phyloP scores from a whole-genome alignment of 1,284 basidiomycete species.

The Coniophora puteana region DNA sequence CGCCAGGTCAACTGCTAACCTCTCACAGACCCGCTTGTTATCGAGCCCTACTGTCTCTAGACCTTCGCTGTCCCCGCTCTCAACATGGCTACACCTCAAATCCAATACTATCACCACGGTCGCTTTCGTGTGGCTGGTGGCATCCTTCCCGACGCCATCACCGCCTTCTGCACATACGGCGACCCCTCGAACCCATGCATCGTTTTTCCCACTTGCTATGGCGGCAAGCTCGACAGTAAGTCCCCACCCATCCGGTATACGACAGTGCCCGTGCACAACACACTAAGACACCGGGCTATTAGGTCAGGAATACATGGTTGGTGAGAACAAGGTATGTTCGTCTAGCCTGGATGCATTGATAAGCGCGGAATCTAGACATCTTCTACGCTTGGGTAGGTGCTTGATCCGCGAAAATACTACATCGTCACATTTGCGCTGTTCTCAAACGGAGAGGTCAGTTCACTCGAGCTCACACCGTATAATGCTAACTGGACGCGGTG shows the following conservation, averaged over 20 bases:
- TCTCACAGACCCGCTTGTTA: too few species aligned
- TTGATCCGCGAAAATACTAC: conserved; percentile 48
- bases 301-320: conserved; percentile 51
- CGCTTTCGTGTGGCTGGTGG: conserved; percentile 33
- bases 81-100: too few species aligned
- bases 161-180: conserved; percentile 36
- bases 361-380: too few species aligned
- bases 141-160: conserved; percentile 34
- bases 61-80: too few species aligned
- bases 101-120: conserved; percentile 35
- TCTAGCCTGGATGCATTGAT: background rate
- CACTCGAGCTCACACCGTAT: too few species aligned
- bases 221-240: conserved; percentile 32
- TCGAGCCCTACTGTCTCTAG: too few species aligned
- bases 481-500: background rate
- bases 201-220: conserved; percentile 38
- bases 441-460: conserved; percentile 52
- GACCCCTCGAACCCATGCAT: conserved; percentile 33
- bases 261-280: too few species aligned
- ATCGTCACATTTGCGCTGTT: conserved; percentile 58
- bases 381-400: conserved; percentile 26
- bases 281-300: conserved; percentile 21
- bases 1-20: too few species aligned
- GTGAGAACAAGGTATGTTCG: conserved; percentile 39
- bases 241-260: too few species aligned